Conservation (phyloP, 768 basidiomycete species). For the Naganishia kalamii region DNA sequence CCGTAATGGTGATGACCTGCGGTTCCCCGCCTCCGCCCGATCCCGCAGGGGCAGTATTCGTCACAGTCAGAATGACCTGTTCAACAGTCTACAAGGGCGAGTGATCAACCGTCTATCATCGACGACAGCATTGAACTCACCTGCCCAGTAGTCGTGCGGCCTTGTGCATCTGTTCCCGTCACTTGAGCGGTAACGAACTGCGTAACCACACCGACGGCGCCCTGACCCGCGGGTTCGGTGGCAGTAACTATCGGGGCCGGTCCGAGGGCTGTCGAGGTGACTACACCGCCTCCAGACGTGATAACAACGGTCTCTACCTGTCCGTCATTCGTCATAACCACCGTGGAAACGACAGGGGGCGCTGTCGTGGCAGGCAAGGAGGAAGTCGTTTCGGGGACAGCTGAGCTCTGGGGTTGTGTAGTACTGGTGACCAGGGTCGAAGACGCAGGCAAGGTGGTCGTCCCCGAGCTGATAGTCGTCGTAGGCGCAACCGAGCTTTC, state of each 20-base stretch:
- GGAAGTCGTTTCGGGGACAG: background rate
- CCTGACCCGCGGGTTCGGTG: background rate
- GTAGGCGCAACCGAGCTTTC: background rate
- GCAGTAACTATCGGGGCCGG: background rate
- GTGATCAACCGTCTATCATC: too few relatives aligned
- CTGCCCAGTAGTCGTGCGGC: background rate
- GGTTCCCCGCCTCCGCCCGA: background rate
- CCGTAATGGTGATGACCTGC: conserved; percentile 13
- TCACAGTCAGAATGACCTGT: conserved; percentile 7
- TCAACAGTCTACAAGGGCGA: too few relatives aligned
- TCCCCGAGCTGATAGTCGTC: background rate
- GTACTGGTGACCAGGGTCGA: background rate
- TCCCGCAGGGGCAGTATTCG: conserved; percentile 7
- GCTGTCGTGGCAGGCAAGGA: background rate
- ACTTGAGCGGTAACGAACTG: conserved; percentile 11
- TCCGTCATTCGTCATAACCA: background rate
- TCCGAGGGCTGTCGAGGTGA: conserved; percentile 4
- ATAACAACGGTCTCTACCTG: background rate
- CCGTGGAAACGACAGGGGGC: background rate
- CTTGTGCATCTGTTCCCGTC: conserved; percentile 1
- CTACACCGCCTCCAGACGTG: background rate
- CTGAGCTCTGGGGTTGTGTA: background rate
- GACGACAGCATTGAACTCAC: too few relatives aligned
- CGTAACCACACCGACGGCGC: conserved; percentile 9
- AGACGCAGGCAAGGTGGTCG: background rate